A percentile compares a stretch with the other conserved stretches of the same genome.
Evolutionary conservation across 495 filamentous ascomycete genomes (phyloP).

Genomic region (Hyaloscypha hepaticicola): DNA sequence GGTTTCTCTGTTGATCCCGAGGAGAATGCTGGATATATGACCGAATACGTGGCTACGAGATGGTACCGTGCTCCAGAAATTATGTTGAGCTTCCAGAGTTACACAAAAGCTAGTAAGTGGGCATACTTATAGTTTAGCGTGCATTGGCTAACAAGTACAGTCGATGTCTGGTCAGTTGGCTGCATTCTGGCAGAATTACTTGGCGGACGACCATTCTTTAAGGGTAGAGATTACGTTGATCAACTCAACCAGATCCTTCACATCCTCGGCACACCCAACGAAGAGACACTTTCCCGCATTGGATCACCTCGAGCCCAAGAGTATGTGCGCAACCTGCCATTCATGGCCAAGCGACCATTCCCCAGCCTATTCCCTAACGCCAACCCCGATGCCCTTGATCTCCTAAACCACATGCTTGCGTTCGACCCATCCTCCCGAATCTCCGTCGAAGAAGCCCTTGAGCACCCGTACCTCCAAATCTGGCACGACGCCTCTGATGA

Average conservation of each 20-base stretch:
- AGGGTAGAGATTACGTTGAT: slow-evolving; percentile 98
- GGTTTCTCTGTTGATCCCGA: slow-evolving; percentile 96
- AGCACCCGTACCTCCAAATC: slow-evolving; percentile 94
- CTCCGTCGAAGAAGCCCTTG: slow-evolving; percentile 87
- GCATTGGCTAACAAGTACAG: slow-evolving; percentile 42
- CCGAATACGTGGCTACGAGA: slow-evolving; percentile 96
- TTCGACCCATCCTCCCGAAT: slow-evolving; percentile 93
- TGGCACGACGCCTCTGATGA: slow-evolving; percentile 98
- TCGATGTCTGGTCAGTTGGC: slow-evolving; percentile 98
- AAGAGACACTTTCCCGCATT: slow-evolving; percentile 91
- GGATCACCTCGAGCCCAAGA: slow-evolving; percentile 95
- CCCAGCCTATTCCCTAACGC: slow-evolving; percentile 85
- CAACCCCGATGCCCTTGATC: slow-evolving; percentile 92
- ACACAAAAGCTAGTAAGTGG: slow-evolving; percentile 95
- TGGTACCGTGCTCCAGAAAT: slow-evolving; percentile 99
- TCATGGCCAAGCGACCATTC: slow-evolving; percentile 92
- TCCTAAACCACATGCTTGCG: slow-evolving; percentile 93
- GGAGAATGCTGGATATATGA: slow-evolving; percentile 99
- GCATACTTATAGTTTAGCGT: background rate
- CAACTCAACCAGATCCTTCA: slow-evolving; percentile 99
- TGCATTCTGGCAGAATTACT: slow-evolving; percentile 97
- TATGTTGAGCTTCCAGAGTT: slow-evolving; percentile 99
- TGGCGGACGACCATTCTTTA: slow-evolving; percentile 97
- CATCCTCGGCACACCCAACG: slow-evolving; percentile 94
- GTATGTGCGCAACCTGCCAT: slow-evolving; percentile 96